Evolutionary conservation across 208 protist genomes (phyloP).

Genomic region (Herpetomonas samuelpessoai): DNA sequence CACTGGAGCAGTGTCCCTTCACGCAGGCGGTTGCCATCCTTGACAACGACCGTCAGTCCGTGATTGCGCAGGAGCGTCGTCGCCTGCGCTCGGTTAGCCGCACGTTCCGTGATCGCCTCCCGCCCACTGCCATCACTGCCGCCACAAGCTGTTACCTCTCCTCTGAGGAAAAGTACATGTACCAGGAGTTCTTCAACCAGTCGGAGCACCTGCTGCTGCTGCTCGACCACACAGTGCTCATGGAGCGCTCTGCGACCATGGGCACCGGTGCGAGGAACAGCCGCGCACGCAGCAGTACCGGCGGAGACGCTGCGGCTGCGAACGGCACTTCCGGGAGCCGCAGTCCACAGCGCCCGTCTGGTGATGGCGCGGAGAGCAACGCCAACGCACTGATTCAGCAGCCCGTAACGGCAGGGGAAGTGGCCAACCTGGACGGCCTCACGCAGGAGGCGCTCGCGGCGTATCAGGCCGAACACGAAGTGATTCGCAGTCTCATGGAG

Average conservation of each 20-base stretch:
- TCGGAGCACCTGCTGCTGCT: constrained; percentile 73
- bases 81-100: constrained; percentile 67
- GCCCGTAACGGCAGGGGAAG: constrained; percentile 12
- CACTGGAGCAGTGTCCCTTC: constrained; percentile 43
- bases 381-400: constrained; percentile 16
- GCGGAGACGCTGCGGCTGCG: constrained; percentile 2
- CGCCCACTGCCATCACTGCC: constrained; percentile 42
- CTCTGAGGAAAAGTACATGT: constrained; percentile 80
- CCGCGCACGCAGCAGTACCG: neutral
- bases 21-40: constrained; percentile 54
- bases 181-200: constrained; percentile 86
- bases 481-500: constrained; percentile 60
- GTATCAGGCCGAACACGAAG: constrained; percentile 48
- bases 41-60: constrained; percentile 59
- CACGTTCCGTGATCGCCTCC: constrained; percentile 59
- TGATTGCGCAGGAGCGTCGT: constrained; percentile 66
- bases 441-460: constrained; percentile 42
- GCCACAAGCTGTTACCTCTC: constrained; percentile 72
- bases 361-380: constrained; percentile 8
- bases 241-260: constrained; percentile 22
- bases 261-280: constrained; percentile 1
- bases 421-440: constrained; percentile 10
- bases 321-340: neutral
- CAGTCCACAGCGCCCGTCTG: neutral
- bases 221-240: constrained; percentile 52